Evolutionary conservation across 129 eudicot genomes (phyloP).

Genomic region (Chrysanthemum makinoi): DNA sequence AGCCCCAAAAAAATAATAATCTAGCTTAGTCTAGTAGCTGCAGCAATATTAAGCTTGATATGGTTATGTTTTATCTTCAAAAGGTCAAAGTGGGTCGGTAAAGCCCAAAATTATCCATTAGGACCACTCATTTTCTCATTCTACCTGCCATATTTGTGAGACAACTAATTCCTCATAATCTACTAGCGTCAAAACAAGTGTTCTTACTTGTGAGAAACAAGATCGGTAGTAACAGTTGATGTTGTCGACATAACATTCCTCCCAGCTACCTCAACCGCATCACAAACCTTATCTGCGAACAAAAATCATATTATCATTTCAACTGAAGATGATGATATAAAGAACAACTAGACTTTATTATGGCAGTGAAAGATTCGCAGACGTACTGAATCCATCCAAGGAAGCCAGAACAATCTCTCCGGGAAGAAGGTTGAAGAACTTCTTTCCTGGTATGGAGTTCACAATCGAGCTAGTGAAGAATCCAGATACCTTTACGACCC

Average conservation of each 20-base stretch:
- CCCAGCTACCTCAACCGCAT: constrained; percentile 90
- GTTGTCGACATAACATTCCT: constrained; percentile 83
- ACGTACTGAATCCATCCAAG: constrained; percentile 85
- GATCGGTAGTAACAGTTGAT: constrained; percentile 70
- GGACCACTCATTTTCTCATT: too few species aligned
- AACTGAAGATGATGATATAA: background rate
- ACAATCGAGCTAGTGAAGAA: constrained; percentile 65
- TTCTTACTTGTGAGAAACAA: constrained; percentile 69
- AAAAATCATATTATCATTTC: background rate
- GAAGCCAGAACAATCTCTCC: constrained; percentile 90
- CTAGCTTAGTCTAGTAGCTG: background rate
- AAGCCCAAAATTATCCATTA: background rate
- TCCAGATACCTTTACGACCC: constrained; percentile 82
- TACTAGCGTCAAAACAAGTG: too few species aligned
- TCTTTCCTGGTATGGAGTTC: constrained; percentile 67
- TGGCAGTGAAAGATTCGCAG: background rate
- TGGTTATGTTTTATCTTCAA: too few species aligned
- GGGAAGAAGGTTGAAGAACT: constrained; percentile 78
- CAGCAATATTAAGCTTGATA: too few species aligned
- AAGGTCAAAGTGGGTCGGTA: too few species aligned
- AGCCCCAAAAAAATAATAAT: background rate
- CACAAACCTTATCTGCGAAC: constrained; percentile 62
- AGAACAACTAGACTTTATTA: background rate
- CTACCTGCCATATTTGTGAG: background rate
- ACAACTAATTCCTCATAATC: background rate